These are phyloP conservation scores for Umbelopsis sp. DNA, from an alignment of 371 early-diverging fungal genomes.

Conservation along the genomic window DNA sequence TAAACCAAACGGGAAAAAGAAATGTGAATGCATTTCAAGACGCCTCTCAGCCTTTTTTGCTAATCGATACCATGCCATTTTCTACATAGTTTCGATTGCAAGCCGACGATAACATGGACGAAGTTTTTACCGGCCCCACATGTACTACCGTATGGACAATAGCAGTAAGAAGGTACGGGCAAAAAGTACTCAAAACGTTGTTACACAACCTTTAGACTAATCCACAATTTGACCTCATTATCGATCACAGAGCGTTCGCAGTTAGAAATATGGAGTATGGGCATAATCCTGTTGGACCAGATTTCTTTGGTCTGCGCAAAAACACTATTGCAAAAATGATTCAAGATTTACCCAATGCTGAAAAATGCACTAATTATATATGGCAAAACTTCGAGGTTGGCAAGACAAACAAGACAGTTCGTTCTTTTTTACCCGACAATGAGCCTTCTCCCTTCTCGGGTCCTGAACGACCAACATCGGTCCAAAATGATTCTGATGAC, in stretches of 20 bases:
- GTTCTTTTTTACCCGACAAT: background rate
- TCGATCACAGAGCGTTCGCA: conserved; percentile 38
- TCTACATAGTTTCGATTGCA: conserved; percentile 36
- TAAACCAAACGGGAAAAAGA: background rate
- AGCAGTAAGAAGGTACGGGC: conserved; percentile 42
- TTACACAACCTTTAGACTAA: background rate
- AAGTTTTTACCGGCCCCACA: conserved; percentile 44
- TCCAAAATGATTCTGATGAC: background rate
- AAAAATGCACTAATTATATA: conserved; percentile 74
- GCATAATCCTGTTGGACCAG: conserved; percentile 85
- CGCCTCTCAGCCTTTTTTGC: background rate
- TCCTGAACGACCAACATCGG: background rate
- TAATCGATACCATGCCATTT: background rate
- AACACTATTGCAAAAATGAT: conserved; percentile 87
- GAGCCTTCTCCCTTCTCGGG: background rate
- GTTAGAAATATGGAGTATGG: conserved; percentile 78
- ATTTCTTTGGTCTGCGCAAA: conserved; percentile 86
- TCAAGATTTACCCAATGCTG: conserved; percentile 81
- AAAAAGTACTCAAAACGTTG: background rate
- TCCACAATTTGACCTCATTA: background rate
- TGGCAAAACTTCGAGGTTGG: conserved; percentile 63
- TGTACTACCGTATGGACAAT: conserved; percentile 53
- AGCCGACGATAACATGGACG: conserved; percentile 43
- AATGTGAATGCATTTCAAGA: background rate
- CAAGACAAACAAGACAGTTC: conserved; percentile 13